phyloP scores from a whole-genome alignment of 306 rosid species.

The Vicia villosa region DNA sequence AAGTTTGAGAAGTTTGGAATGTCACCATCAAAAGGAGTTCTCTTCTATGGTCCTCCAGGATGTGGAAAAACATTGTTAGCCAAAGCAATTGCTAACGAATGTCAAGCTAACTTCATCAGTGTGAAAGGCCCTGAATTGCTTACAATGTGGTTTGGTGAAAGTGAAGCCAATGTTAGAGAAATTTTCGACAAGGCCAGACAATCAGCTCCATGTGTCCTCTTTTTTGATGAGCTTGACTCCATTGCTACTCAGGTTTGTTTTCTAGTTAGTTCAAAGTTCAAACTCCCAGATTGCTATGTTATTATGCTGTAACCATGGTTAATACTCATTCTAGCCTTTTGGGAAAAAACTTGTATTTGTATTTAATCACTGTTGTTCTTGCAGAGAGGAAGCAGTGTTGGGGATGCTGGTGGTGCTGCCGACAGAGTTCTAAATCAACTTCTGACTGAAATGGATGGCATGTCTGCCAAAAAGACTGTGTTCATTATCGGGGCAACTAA shows the following conservation, averaged over 20 bases:
- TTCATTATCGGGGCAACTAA: conserved; percentile 67
- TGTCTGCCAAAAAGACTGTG: conserved; percentile 58
- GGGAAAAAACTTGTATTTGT: background rate
- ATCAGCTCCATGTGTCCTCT: conserved; percentile 64
- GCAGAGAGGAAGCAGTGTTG: conserved; percentile 57
- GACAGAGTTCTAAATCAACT: conserved; percentile 64
- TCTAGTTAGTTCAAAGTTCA: conserved; percentile 22
- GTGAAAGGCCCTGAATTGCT: conserved; percentile 61
- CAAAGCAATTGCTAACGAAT: conserved; percentile 65
- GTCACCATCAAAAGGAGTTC: conserved; percentile 68
- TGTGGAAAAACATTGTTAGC: conserved; percentile 65
- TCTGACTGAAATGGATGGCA: conserved; percentile 65
- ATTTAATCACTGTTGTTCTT: conserved; percentile 9
- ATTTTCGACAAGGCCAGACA: conserved; percentile 62
- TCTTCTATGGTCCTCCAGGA: conserved; percentile 67
- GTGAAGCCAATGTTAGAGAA: conserved; percentile 69
- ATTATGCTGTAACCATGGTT: background rate
- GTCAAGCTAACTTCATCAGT: conserved; percentile 65
- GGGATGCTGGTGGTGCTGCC: conserved; percentile 64
- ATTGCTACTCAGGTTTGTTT: conserved; percentile 60
- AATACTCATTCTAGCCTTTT: background rate
- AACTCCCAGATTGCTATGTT: conserved; percentile 5
- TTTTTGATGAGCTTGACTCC: conserved; percentile 67
- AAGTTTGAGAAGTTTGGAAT: conserved; percentile 63
- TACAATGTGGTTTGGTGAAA: conserved; percentile 70